Evolutionary conservation across 176 grass and related monocot species (phyloP).

Genomic region (Urochloa ruziziensis): DNA sequence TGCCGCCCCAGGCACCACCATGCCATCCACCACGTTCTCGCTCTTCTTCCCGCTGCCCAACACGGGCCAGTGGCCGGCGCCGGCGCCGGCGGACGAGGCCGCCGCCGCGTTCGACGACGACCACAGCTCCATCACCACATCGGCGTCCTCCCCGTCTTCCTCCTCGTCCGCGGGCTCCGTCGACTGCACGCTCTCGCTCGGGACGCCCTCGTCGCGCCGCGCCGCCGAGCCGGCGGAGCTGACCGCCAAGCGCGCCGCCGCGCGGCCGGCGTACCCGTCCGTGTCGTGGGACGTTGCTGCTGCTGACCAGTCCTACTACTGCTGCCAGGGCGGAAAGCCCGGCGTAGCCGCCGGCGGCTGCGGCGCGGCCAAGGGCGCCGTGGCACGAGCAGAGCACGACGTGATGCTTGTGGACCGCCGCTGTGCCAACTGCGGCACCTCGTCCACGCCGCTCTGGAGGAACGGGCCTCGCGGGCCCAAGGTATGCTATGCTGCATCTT

Average conservation of each 20-base stretch:
- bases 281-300: slow-evolving; percentile 14
- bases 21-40: slow-evolving; percentile 30
- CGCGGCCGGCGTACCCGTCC: not conserved
- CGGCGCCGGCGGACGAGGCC: not conserved
- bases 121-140: slow-evolving; percentile 40
- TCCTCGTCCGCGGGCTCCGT: slow-evolving; percentile 41
- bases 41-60: slow-evolving; percentile 38
- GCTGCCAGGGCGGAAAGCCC: slow-evolving; percentile 2
- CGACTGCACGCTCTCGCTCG: slow-evolving; percentile 92
- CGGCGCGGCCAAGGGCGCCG: not conserved
- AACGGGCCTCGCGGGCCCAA: slow-evolving; percentile 93
- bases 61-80: not conserved
- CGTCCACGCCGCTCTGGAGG: slow-evolving; percentile 92
- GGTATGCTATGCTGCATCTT: slow-evolving; percentile 9
- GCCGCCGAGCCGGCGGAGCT: not conserved
- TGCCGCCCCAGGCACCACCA: not conserved
- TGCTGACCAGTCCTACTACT: not conserved
- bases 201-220: slow-evolving; percentile 64
- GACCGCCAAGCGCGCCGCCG: not conserved
- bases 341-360: not conserved
- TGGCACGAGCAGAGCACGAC: not conserved
- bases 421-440: slow-evolving; percentile 94
- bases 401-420: slow-evolving; percentile 36
- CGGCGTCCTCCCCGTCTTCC: slow-evolving; percentile 30
- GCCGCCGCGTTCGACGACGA: slow-evolving; percentile 25